Percentiles rank a stretch among this genome's conserved stretches.
phyloP scores from a whole-genome alignment of 2,329 filamentous ascomycete species.

The Sclerotinia trifoliorum region DNA sequence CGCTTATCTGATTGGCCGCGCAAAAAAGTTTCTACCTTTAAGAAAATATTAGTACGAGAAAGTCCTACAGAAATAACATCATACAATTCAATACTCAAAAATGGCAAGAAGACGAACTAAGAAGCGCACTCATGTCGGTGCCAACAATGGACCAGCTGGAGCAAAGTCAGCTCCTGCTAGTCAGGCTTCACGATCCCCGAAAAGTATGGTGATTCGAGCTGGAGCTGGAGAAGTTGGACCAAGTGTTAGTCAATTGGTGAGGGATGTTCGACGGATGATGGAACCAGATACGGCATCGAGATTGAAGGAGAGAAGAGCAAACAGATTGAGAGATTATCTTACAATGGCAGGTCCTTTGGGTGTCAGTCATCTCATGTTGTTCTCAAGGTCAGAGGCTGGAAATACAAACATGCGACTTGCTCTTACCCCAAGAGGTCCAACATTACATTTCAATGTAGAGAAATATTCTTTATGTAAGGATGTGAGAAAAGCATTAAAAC shows the following conservation, averaged over 20 bases:
- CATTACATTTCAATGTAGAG: constrained; percentile 89
- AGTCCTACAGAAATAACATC: constrained; percentile 22
- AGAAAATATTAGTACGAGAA: constrained; percentile 19
- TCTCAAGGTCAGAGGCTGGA: constrained; percentile 83
- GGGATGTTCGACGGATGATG: constrained; percentile 91
- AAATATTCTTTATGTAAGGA: constrained; percentile 94
- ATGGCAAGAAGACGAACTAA: constrained; percentile 84
- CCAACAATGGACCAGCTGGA: constrained; percentile 50
- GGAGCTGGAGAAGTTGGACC: constrained; percentile 91
- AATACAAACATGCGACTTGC: constrained; percentile 91
- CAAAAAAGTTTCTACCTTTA: constrained; percentile 28
- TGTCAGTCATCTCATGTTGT: constrained; percentile 88
- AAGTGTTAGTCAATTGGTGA: constrained; percentile 85
- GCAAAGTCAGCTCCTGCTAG: constrained; percentile 58
- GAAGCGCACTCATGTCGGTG: constrained; percentile 81
- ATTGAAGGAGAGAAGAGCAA: constrained; percentile 84
- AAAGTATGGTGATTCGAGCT: constrained; percentile 98
- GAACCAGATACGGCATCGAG: constrained; percentile 89
- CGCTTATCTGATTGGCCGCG: constrained; percentile 34
- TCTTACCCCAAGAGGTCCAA: constrained; percentile 85
- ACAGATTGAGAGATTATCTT: constrained; percentile 86
- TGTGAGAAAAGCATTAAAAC: constrained; percentile 77
- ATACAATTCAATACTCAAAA: constrained; percentile 29
- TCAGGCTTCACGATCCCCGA: constrained; percentile 64
- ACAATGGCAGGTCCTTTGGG: constrained; percentile 94